Evolutionary conservation across 306 rosid species (phyloP), one percentile per base, ranked within the genome.

Genomic region (Quercus cerris): DNA sequence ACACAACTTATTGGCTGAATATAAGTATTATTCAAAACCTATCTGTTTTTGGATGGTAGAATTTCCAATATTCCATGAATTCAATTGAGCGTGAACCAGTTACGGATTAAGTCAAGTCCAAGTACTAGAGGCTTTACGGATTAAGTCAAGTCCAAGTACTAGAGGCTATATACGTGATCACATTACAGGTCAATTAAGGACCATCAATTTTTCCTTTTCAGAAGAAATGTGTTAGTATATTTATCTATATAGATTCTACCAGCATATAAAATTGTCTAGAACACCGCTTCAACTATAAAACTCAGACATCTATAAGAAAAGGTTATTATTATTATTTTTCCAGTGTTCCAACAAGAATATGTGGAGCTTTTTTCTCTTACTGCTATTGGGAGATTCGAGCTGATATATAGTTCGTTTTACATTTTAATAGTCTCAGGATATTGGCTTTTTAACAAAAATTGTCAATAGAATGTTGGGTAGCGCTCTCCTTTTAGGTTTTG

Each of bases 151-250:
- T 76, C 83, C 95, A 94, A 83, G 90, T 87, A 56, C 82, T 94
- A 87, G 99, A 94, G 84, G 93, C 99, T 56, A 86, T 92, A 86
- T 94, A 94, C 86, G 85, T 92, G 92, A 93, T 94, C 77, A 46
- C 76, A 19, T 86, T 94, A 80, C 97, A 90, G 95, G 99, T 93
- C 71, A 80, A 54, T 71, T 74, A 55, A 71, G 38, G 63, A 59
- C 35, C 23, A 15, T 52, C 28, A 2, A 11, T 11, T 63, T 23
- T 11, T 62, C 18, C 15, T 31, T 35, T 67, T 73, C 7, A 27
- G 23, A 54, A 38, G 23, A 35, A 67, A n/a, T 1, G 14, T 44
- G 25, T 70, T 15, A 6, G 51, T 61, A 44, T 18, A 12, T 33
- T 64, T 56, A 49, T 77, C 33, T 73, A 3, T 2, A 19, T 67